phyloP scores from a whole-genome alignment of 306 rosid genomes.

The Quercus cerris region DNA sequence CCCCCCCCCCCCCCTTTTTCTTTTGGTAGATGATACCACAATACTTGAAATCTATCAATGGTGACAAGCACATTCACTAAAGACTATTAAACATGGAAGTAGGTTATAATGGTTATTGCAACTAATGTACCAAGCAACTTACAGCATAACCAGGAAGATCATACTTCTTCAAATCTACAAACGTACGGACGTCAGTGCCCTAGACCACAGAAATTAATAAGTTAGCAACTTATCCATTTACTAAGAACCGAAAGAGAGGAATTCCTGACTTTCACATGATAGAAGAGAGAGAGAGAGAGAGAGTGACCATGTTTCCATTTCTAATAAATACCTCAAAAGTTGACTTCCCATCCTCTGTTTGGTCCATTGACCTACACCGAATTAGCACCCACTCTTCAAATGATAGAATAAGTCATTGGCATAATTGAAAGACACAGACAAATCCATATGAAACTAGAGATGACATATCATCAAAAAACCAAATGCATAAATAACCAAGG shows the following conservation, averaged over 20 bases:
- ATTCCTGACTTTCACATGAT: neutral
- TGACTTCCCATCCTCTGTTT: conserved; percentile 27
- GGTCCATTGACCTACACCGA: conserved; percentile 46
- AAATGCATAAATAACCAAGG: neutral
- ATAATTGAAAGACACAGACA: conserved; percentile 1
- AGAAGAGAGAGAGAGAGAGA: too few species aligned
- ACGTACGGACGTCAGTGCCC: conserved; percentile 21
- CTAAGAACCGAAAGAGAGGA: neutral
- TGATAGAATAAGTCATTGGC: conserved; percentile 21
- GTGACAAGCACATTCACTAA: neutral
- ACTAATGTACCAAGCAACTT: conserved; percentile 22
- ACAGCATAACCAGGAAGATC: conserved; percentile 72
- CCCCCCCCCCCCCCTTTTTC: too few species aligned
- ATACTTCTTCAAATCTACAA: conserved; percentile 43
- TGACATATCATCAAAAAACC: too few species aligned
- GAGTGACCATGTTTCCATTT: too few species aligned
- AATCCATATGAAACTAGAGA: neutral
- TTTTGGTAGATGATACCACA: neutral
- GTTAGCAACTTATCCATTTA: conserved; percentile 16
- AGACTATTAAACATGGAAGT: neutral
- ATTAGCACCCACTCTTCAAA: neutral
- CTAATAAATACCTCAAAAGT: conserved; percentile 41
- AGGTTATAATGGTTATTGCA: neutral
- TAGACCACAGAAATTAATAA: neutral
- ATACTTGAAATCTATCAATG: neutral